Conservation (phyloP, 2,329 filamentous ascomycete species). For the Aureobasidium sp. region DNA sequence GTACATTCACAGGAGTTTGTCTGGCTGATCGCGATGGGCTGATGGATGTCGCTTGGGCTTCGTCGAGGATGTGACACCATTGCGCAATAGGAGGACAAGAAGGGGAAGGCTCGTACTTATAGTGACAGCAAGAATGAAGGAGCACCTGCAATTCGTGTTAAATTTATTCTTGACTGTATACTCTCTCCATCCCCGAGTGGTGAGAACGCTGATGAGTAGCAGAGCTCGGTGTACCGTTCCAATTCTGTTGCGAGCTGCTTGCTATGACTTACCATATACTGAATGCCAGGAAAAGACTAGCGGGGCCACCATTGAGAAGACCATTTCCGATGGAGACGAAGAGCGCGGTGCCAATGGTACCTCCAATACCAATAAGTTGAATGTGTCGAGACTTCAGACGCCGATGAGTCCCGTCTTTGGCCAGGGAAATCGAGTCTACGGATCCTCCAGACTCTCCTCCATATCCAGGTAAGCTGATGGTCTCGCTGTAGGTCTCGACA, state of each 20-base stretch:
- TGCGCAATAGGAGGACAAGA: background rate
- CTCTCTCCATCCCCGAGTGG: background rate
- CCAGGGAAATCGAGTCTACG: background rate
- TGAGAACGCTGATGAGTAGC: background rate
- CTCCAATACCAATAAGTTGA: conserved; percentile 35
- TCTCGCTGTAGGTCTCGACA: background rate
- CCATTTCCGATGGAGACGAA: conserved; percentile 41
- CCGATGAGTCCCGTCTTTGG: conserved; percentile 31
- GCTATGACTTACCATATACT: conserved; percentile 30
- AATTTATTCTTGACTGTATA: background rate
- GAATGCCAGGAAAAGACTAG: conserved; percentile 39
- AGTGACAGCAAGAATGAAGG: conserved; percentile 35
- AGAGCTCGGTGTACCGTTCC: background rate
- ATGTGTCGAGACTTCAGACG: conserved; percentile 39
- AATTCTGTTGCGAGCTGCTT: background rate
- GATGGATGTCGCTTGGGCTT: background rate
- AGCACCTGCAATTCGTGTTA: conserved; percentile 27
- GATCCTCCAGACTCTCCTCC: background rate
- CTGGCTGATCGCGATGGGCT: background rate
- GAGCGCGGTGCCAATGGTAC: conserved; percentile 40
- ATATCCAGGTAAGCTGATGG: background rate
- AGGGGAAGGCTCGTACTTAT: conserved; percentile 26
- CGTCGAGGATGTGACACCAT: background rate
- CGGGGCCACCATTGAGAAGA: conserved; percentile 39
- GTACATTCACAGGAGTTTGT: background rate